Evolutionary conservation across 305 asterid genomes (phyloP).

Genomic region (Fraxinus sp.): DNA sequence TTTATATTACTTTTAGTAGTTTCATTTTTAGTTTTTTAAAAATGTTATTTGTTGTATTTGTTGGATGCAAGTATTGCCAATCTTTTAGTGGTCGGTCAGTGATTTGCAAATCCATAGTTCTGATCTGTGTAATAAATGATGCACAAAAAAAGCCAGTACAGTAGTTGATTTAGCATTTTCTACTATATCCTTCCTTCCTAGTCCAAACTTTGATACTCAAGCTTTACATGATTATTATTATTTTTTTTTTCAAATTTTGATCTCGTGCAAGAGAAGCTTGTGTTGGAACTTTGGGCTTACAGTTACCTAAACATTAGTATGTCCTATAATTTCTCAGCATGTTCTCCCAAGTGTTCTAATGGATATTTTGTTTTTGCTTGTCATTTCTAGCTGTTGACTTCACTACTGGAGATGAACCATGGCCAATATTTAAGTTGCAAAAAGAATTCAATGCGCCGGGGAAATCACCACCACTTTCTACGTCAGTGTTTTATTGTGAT

Average conservation of each 20-base stretch:
- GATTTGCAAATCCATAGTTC: background rate
- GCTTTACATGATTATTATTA: background rate
- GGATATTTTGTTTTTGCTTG: background rate
- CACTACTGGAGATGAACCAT: constrained; percentile 80
- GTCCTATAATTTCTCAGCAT: background rate
- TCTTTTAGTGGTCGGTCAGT: background rate
- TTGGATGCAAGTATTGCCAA: constrained; percentile 18
- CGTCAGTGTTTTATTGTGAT: constrained; percentile 47
- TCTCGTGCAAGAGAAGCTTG: background rate
- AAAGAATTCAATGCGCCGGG: constrained; percentile 80
- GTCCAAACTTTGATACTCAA: background rate
- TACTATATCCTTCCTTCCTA: background rate
- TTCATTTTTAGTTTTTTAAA: constrained; percentile 1
- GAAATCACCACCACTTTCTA: constrained; percentile 88
- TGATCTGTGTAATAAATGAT: background rate
- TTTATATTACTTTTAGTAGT: constrained; percentile 10
- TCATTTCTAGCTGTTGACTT: constrained; percentile 72
- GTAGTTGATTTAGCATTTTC: background rate
- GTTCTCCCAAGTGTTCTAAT: background rate
- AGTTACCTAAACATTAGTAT: background rate
- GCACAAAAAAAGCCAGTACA: background rate
- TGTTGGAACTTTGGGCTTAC: constrained; percentile 12
- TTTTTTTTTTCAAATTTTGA: background rate
- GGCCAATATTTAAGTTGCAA: constrained; percentile 79
- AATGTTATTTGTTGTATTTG: background rate